phyloP scores from a whole-genome alignment of 1,284 basidiomycete genomes.

The Sanghuangporus baumii region DNA sequence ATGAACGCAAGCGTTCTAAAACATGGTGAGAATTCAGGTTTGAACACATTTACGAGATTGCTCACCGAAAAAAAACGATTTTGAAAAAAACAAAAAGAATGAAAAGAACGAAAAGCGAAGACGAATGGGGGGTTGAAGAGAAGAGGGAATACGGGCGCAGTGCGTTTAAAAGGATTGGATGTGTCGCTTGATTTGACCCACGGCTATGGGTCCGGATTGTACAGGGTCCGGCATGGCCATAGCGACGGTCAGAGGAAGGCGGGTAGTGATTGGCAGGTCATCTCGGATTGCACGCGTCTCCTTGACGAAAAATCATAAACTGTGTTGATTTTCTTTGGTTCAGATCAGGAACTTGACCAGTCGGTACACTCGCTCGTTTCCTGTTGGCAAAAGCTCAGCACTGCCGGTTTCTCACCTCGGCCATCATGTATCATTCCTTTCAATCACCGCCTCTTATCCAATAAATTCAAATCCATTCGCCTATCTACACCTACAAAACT shows the following conservation, averaged over 20 bases:
- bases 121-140: constrained; percentile 30
- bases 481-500: constrained; percentile 27
- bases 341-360: neutral
- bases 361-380: neutral
- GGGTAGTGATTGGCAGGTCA: constrained; percentile 33
- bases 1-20: constrained; percentile 39
- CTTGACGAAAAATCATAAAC: constrained; percentile 25
- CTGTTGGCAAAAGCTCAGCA: neutral
- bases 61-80: constrained; percentile 15
- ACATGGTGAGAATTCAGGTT: neutral
- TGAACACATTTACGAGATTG: neutral
- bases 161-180: constrained; percentile 6
- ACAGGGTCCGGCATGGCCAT: constrained; percentile 9
- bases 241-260: constrained; percentile 24
- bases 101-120: constrained; percentile 25
- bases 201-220: constrained; percentile 21
- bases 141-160: constrained; percentile 23
- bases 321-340: neutral
- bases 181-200: neutral
- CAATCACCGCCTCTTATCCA: neutral
- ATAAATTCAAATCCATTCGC: neutral
- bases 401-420: neutral
- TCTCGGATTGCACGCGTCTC: constrained; percentile 33
- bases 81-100: constrained; percentile 34
- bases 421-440: neutral